Evolutionary conservation across 345 rosid genomes (phyloP).

Genomic region (Bruguiera parviflora): DNA sequence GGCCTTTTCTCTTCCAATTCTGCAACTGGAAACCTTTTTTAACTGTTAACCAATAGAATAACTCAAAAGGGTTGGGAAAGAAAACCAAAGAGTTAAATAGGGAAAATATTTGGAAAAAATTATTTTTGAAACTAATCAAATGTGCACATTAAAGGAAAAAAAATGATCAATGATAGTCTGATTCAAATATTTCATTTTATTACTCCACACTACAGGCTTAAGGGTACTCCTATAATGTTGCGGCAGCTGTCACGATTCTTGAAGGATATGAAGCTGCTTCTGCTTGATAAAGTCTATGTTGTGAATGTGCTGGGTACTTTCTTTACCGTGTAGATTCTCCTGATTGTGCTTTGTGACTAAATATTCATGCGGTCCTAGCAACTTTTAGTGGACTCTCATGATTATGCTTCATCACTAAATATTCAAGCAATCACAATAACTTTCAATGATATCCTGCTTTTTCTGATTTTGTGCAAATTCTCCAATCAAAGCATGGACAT

Average conservation of each 20-base stretch:
- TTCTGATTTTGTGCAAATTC: not conserved
- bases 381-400: not conserved
- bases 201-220: conserved; percentile 12
- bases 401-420: not conserved
- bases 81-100: too few relatives aligned
- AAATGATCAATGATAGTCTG: not conserved
- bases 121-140: not conserved
- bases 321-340: not conserved
- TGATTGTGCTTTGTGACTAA: not conserved
- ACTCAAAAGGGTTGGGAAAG: too few relatives aligned
- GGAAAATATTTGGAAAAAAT: not conserved
- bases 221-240: not conserved
- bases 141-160: not conserved
- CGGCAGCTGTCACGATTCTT: conserved; percentile 34
- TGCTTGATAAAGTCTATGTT: conserved; percentile 58
- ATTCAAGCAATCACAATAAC: not conserved
- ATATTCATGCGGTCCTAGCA: not conserved
- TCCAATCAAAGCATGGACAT: not conserved
- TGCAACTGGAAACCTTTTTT: not conserved
- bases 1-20: not conserved
- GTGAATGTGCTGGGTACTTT: conserved; percentile 68
- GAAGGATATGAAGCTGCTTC: conserved; percentile 55
- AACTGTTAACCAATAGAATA: too few relatives aligned
- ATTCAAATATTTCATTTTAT: not conserved
- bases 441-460: not conserved